A percentile compares a stretch with the other conserved stretches of the same genome.
Conservation (phyloP, 495 filamentous ascomycete genomes). For the Lentithecium fluviatile region DNA sequence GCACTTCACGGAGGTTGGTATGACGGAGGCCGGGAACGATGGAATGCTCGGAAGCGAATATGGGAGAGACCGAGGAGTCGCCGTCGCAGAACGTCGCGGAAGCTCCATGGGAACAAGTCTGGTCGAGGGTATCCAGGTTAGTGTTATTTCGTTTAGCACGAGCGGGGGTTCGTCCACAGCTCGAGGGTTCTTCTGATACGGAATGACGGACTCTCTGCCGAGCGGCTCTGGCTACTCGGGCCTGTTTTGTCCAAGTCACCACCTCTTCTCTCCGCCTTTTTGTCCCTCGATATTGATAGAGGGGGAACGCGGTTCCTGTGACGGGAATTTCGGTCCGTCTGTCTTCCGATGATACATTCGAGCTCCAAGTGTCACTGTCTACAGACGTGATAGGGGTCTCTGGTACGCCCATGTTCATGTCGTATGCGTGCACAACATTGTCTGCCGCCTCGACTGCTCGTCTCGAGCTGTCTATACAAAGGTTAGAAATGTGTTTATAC, state of each 20-base stretch:
- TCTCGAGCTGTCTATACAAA: slow-evolving; percentile 64
- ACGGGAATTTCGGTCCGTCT: slow-evolving; percentile 40
- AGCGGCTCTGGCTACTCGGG: slow-evolving; percentile 7
- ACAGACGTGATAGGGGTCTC: slow-evolving; percentile 46
- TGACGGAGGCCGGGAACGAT: slow-evolving; percentile 55
- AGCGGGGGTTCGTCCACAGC: neutral
- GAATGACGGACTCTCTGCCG: slow-evolving; percentile 17
- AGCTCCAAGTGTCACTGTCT: slow-evolving; percentile 39
- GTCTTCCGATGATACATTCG: slow-evolving; percentile 32
- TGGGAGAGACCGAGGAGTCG: slow-evolving; percentile 22
- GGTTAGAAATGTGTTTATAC: slow-evolving; percentile 1
- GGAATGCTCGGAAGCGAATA: slow-evolving; percentile 48
- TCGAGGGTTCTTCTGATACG: slow-evolving; percentile 25
- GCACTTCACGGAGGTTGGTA: slow-evolving; percentile 62
- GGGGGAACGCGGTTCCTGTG: slow-evolving; percentile 35
- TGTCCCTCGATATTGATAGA: slow-evolving; percentile 27
- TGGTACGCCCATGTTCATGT: slow-evolving; percentile 79
- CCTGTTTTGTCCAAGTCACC: slow-evolving; percentile 10
- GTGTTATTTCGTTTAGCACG: neutral
- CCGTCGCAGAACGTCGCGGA: slow-evolving; percentile 13
- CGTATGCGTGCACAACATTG: slow-evolving; percentile 85
- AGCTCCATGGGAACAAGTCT: slow-evolving; percentile 17
- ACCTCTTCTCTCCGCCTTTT: slow-evolving; percentile 39
- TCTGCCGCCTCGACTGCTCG: slow-evolving; percentile 79
- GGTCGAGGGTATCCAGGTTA: slow-evolving; percentile 2